Conservation (phyloP, 306 rosid genomes). For the Betula pendula region DNA sequence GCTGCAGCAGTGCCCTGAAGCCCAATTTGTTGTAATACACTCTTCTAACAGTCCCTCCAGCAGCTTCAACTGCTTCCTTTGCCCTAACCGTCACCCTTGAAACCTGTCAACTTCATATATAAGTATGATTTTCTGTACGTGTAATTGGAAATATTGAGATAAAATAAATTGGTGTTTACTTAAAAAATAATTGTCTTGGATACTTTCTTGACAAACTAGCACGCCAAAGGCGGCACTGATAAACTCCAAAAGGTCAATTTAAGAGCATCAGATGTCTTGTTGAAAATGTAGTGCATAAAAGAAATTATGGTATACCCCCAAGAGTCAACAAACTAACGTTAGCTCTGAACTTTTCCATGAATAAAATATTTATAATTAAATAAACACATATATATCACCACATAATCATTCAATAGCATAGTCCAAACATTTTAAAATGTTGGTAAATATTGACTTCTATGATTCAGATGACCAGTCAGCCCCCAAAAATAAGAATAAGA, state of each 20-base stretch:
- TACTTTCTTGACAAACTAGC: no score
- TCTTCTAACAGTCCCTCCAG: constrained; percentile 88
- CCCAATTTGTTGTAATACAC: constrained; percentile 89
- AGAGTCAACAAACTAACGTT: background rate
- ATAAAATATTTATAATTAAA: background rate
- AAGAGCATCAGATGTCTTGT: no score
- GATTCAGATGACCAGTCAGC: background rate
- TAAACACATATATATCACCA: background rate
- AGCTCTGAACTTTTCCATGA: background rate
- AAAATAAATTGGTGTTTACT: no score
- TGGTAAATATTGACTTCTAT: background rate
- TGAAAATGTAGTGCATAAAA: no score
- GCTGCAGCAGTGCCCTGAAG: constrained; percentile 71
- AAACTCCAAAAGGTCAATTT: no score
- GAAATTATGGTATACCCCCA: background rate
- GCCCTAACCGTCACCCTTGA: constrained; percentile 92
- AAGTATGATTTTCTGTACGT: constrained; percentile 6
- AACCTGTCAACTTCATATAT: constrained; percentile 50
- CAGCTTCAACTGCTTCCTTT: constrained; percentile 86
- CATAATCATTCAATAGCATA: background rate
- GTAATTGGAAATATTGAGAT: background rate
- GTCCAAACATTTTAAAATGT: background rate
- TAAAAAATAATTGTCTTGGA: no score
- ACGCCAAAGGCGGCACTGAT: no score
- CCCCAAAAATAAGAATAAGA: no score